A percentile compares a stretch with the other conserved stretches of the same genome.
These are phyloP conservation scores for Kalanchoe fedtschenkoi DNA, from an alignment of 164 flowering plant species.

Conservation along the genomic window DNA sequence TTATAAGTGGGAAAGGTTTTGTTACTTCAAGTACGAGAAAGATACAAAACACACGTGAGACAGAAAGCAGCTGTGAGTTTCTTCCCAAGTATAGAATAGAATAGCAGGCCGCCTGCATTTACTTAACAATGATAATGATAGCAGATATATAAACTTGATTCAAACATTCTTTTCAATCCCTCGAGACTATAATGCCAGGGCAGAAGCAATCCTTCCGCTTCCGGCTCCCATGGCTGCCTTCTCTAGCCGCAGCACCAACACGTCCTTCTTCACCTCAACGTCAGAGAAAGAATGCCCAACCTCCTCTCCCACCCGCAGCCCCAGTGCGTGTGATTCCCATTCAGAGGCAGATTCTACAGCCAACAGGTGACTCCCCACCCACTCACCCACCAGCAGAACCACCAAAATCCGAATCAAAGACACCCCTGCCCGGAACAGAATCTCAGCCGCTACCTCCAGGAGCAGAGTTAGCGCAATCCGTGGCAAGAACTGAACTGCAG, in stretches of 20 bases:
- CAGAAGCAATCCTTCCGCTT: not conserved
- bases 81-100: not conserved
- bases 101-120: not conserved
- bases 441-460: not conserved
- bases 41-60: not conserved
- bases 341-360: not conserved
- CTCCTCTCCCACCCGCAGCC: constrained; percentile 26
- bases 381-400: too few species aligned
- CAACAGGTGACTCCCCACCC: not conserved
- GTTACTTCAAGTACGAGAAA: constrained; percentile 1
- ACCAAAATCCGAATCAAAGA: too few species aligned
- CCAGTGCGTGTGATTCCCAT: constrained; percentile 9
- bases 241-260: not conserved
- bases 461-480: too few species aligned
- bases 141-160: not conserved
- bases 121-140: too few species aligned
- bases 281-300: not conserved
- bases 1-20: too few species aligned
- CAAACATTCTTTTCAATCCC: not conserved
- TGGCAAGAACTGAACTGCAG: too few species aligned
- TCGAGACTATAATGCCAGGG: not conserved
- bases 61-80: not conserved
- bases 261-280: not conserved
- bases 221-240: constrained; percentile 9
- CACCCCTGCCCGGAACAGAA: constrained; percentile 1